A percentile compares a stretch with the other conserved stretches of the same genome.
Conservation (phyloP, 495 filamentous ascomycete species). For the Xeromyces bisporus region DNA sequence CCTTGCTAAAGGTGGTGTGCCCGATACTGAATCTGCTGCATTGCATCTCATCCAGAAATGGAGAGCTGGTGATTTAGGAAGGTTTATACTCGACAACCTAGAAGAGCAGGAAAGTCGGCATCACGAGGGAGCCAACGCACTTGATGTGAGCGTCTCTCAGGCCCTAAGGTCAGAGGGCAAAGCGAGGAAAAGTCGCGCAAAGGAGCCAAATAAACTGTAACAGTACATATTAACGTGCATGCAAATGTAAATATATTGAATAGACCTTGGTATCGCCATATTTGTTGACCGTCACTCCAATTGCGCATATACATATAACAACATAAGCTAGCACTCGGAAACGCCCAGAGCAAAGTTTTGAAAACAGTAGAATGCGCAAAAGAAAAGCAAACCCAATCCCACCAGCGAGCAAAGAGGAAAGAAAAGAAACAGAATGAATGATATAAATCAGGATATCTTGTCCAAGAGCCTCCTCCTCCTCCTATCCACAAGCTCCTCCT, state of each 20-base stretch:
- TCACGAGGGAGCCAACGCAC: constrained; percentile 23
- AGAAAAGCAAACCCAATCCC: neutral
- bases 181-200: constrained; percentile 15
- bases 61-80: constrained; percentile 58
- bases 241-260: constrained; percentile 11
- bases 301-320: constrained; percentile 1
- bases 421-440: constrained; percentile 4
- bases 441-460: constrained; percentile 41
- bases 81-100: constrained; percentile 67
- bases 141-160: constrained; percentile 25
- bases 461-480: constrained; percentile 67
- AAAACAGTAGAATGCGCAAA: constrained; percentile 1
- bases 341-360: neutral
- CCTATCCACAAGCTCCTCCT: constrained; percentile 80
- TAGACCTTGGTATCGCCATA: constrained; percentile 9
- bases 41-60: constrained; percentile 75
- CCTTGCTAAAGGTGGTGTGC: constrained; percentile 53
- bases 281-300: constrained; percentile 3
- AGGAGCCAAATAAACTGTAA: constrained; percentile 5
- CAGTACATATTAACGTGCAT: no score
- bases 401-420: no score
- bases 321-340: neutral
- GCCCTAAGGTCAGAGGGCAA: constrained; percentile 23
- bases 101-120: constrained; percentile 32
- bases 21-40: constrained; percentile 57